Evolutionary conservation across 73 alveolate genomes (phyloP), one percentile per base, ranked within the genome.

Genomic region (Paramecium bursaria): DNA sequence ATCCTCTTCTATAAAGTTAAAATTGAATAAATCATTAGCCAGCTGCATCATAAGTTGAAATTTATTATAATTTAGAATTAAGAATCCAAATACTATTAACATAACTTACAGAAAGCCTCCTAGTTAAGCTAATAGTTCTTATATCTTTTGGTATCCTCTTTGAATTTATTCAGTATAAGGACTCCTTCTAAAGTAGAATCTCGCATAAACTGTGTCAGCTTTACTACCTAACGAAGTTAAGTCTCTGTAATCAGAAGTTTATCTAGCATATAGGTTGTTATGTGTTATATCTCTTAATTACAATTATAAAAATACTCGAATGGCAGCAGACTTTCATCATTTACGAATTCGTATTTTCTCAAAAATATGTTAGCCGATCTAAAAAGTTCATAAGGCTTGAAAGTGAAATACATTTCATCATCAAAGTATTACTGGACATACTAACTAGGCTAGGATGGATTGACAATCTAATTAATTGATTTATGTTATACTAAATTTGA

Each of bases 51-150:
- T 15, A 48, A 57, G 26, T 11, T 33, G 17, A 1, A 50, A 25
- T 57, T 44, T 57, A 57, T 57, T 57, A 15, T 57, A 57, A 13
- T 25, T 25, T 15, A 44, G 51, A 2, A 57, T 29, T 6, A 57
- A 11, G 17, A 57, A 29, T 2, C 76, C 76, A 57, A 57, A 26
- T 26, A 29, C 15, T 6, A 57, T 44, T 26, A 25, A 29, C 49
- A 57, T 29, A 26, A 57, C 31, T 27, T 57, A 57, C 49, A 57
- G 26, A 57, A 57, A 57, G 21, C 76, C 76, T 10, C 76, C 76
- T 23, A 57, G 31, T 13, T 57, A 57, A 26, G 50, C 17, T 26
- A 57, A 25, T 26, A 57, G 26, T 57, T 23, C 47, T n/a, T 44
- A 48, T 27, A 57, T 11, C 29, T 57, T 57, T 26, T 26, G 39